These are phyloP conservation scores for Conidiobolus incongruus DNA, from an alignment of 371 early-diverging fungal genomes.

Conservation along the genomic window DNA sequence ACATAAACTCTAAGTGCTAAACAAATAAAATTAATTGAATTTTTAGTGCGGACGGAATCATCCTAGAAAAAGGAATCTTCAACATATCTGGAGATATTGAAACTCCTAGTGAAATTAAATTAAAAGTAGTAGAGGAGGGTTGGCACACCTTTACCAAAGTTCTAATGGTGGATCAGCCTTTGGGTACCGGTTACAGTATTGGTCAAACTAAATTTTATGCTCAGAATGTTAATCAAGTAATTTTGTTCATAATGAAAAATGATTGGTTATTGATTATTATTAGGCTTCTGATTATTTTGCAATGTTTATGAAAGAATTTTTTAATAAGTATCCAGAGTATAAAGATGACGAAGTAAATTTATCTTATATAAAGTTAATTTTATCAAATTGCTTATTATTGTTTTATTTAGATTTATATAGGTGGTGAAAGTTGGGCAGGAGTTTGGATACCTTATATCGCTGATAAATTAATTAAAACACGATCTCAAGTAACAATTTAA, in stretches of 20 bases:
- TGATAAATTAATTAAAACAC: constrained; percentile 21
- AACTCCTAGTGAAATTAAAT: constrained; percentile 19
- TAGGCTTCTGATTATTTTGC: constrained; percentile 27
- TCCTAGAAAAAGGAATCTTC: constrained; percentile 49
- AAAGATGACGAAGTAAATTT: constrained; percentile 19
- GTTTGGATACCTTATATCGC: constrained; percentile 68
- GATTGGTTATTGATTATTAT: not conserved
- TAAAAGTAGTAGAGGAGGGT: constrained; percentile 24
- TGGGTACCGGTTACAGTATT: constrained; percentile 49
- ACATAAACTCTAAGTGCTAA: not conserved
- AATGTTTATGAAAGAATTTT: constrained; percentile 32
- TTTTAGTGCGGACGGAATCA: constrained; percentile 61
- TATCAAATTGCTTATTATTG: too few species aligned
- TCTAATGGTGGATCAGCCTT: constrained; percentile 65
- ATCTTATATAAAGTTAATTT: too few species aligned
- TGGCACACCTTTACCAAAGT: constrained; percentile 53
- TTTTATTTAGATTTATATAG: constrained; percentile 47
- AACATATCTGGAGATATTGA: constrained; percentile 16
- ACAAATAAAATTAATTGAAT: not conserved
- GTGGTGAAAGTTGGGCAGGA: constrained; percentile 77
- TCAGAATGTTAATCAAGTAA: constrained; percentile 1
- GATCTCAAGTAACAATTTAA: constrained; percentile 16
- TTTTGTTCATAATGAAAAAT: not conserved
- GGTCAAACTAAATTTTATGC: constrained; percentile 2
- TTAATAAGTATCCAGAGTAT: constrained; percentile 31